Evolutionary conservation across 176 grass and related monocot genomes (phyloP).

Genomic region (Cenchrus fungigraminus): DNA sequence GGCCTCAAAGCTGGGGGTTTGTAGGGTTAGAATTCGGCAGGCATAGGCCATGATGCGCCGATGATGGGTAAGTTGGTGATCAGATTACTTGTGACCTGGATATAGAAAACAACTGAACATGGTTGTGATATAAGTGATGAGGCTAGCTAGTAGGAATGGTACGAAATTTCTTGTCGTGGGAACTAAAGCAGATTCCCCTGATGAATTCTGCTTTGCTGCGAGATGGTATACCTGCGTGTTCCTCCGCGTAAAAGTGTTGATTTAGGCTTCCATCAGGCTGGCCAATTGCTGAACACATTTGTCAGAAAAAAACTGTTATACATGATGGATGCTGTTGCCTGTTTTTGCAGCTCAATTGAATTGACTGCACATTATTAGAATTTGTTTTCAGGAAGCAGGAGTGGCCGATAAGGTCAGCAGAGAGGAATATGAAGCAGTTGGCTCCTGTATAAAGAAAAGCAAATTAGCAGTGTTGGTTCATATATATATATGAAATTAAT

Average conservation of each 20-base stretch:
- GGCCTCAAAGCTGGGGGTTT: not conserved
- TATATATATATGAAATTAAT: not conserved
- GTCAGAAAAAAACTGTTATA: constrained; percentile 10
- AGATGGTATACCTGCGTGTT: not conserved
- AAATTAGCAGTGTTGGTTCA: not conserved
- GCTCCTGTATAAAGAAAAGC: too few relatives aligned
- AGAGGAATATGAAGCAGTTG: not conserved
- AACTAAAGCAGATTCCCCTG: constrained; percentile 29
- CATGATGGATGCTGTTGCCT: constrained; percentile 10
- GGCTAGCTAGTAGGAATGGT: constrained; percentile 1
- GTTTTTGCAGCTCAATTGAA: constrained; percentile 21
- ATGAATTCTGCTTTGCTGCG: constrained; percentile 32
- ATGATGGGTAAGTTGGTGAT: constrained; percentile 47
- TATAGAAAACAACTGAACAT: constrained; percentile 15
- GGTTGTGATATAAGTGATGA: constrained; percentile 3
- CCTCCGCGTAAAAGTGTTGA: not conserved
- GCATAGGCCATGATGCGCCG: constrained; percentile 40
- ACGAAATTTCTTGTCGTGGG: not conserved
- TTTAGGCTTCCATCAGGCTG: constrained; percentile 3
- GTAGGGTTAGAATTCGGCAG: constrained; percentile 28
- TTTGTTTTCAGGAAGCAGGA: constrained; percentile 9
- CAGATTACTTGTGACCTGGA: constrained; percentile 33
- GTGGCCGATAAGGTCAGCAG: not conserved
- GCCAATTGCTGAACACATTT: constrained; percentile 26
- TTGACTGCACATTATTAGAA: constrained; percentile 4